Evolutionary conservation across 2,329 filamentous ascomycete genomes (phyloP).

Genomic region (Botrytis elliptica): DNA sequence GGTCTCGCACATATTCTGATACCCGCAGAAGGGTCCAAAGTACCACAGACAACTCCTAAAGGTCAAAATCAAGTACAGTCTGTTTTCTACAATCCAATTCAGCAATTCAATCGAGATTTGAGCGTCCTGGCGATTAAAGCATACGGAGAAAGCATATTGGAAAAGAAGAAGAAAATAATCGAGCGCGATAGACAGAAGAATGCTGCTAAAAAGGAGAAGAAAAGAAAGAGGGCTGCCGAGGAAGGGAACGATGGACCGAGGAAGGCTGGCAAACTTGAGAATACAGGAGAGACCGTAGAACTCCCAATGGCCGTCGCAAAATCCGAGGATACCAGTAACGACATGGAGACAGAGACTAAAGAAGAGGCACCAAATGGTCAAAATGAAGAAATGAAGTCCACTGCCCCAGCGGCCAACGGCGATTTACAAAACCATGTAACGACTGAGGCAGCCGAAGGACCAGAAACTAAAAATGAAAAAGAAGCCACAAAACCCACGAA

Average conservation of each 20-base stretch:
- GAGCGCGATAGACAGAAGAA: constrained; percentile 42
- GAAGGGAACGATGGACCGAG: constrained; percentile 35
- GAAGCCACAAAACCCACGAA: constrained; percentile 18
- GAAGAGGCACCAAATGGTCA: background rate
- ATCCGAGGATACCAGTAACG: background rate
- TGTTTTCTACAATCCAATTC: constrained; percentile 98
- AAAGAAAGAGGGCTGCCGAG: constrained; percentile 46
- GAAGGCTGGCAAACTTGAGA: constrained; percentile 40
- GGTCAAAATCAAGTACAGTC: constrained; percentile 65
- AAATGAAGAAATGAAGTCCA: background rate
- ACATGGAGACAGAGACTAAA: background rate
- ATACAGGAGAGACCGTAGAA: background rate
- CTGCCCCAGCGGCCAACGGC: background rate
- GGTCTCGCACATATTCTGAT: constrained; percentile 67
- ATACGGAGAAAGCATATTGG: constrained; percentile 69
- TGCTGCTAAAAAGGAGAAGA: constrained; percentile 46
- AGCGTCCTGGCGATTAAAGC: constrained; percentile 90
- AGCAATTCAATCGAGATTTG: constrained; percentile 96
- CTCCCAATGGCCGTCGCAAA: background rate
- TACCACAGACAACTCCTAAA: constrained; percentile 45
- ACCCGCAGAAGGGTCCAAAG: constrained; percentile 50
- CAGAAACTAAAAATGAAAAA: background rate
- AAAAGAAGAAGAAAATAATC: constrained; percentile 46
- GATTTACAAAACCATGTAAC: background rate
- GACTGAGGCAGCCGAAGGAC: background rate